Conservation (phyloP, 805 yeast species). For the Phaffomyces antillensis region DNA sequence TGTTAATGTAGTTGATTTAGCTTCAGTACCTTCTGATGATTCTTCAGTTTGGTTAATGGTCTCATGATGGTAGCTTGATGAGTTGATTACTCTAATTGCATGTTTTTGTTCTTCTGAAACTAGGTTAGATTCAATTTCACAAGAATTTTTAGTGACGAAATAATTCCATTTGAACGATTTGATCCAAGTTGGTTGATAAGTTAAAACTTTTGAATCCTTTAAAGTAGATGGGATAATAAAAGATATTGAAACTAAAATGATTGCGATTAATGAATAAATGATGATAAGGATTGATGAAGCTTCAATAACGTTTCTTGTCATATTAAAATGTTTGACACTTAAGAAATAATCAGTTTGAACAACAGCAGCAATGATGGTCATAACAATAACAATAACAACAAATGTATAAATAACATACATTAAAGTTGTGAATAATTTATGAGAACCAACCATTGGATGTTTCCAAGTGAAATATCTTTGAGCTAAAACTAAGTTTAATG, state of each 20-base stretch:
- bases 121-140: constrained; percentile 34
- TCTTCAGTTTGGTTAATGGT: constrained; percentile 14
- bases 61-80: constrained; percentile 38
- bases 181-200: constrained; percentile 74
- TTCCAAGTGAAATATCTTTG: constrained; percentile 73
- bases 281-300: constrained; percentile 43
- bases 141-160: constrained; percentile 49
- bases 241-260: constrained; percentile 43
- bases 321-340: constrained; percentile 34
- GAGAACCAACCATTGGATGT: constrained; percentile 63
- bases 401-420: constrained; percentile 46
- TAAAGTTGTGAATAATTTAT: constrained; percentile 37
- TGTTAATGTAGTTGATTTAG: background rate
- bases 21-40: constrained; percentile 4
- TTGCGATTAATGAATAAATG: constrained; percentile 49
- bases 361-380: constrained; percentile 60
- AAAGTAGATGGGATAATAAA: constrained; percentile 49
- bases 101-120: constrained; percentile 26
- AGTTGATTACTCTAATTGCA: constrained; percentile 55
- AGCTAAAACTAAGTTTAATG: constrained; percentile 57
- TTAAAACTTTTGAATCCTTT: constrained; percentile 43
- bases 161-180: constrained; percentile 54
- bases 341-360: constrained; percentile 53
- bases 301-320: constrained; percentile 49
- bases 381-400: constrained; percentile 49